These are phyloP conservation scores for Rhypophila decipiens DNA, from an alignment of 495 filamentous ascomycete genomes.

Conservation along the genomic window DNA sequence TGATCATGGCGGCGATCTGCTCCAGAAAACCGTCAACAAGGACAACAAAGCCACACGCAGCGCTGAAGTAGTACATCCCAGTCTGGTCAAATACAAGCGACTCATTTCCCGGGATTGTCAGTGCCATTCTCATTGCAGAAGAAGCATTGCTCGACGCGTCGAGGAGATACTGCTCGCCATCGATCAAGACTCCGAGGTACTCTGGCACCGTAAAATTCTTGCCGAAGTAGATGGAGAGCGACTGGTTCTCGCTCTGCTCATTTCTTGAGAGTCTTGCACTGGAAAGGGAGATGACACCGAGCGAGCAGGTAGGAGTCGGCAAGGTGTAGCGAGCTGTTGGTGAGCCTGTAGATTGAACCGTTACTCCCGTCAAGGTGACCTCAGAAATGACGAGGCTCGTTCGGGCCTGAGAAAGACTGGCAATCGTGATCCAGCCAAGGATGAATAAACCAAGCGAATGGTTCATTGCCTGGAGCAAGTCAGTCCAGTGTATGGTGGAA, in stretches of 20 bases:
- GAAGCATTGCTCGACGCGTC: slow-evolving; percentile 15
- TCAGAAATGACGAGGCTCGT: slow-evolving; percentile 13
- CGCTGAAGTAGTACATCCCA: slow-evolving; percentile 16
- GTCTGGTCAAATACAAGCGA: slow-evolving; percentile 14
- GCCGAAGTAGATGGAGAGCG: slow-evolving; percentile 14
- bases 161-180: slow-evolving; percentile 10
- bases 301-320: slow-evolving; percentile 10
- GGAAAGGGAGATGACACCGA: slow-evolving; percentile 11
- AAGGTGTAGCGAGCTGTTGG: slow-evolving; percentile 17
- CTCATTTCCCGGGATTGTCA: slow-evolving; percentile 5
- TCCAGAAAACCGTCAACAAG: slow-evolving; percentile 10
- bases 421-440: no score
- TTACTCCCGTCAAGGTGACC: slow-evolving; percentile 11
- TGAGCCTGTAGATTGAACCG: slow-evolving; percentile 15
- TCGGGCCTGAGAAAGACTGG: not conserved
- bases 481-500: not conserved
- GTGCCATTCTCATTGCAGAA: slow-evolving; percentile 6
- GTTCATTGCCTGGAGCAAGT: not conserved
- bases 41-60: slow-evolving; percentile 11
- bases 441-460: slow-evolving; percentile 1
- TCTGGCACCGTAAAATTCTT: slow-evolving; percentile 14
- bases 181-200: slow-evolving; percentile 12
- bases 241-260: slow-evolving; percentile 3
- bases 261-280: not conserved
- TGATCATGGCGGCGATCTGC: slow-evolving; percentile 9